A percentile compares a stretch with the other conserved stretches of the same genome.
Conservation (phyloP, 495 filamentous ascomycete genomes). For the Friedmanniomyces simplex region DNA sequence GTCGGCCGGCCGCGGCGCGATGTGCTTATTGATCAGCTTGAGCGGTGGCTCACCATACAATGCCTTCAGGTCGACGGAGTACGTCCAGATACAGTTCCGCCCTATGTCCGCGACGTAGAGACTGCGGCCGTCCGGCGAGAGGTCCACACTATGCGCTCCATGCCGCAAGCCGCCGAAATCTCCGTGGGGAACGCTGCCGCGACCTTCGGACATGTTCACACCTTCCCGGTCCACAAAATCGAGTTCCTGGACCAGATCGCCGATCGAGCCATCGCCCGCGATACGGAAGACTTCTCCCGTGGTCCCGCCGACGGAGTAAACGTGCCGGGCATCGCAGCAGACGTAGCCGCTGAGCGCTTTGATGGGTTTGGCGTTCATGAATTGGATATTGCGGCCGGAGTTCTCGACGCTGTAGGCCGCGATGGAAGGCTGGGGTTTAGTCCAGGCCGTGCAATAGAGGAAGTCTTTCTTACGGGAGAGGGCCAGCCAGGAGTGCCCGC, state of each 20-base stretch:
- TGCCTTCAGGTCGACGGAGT: background rate
- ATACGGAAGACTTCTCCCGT: conserved; percentile 21
- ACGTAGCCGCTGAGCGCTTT: conserved; percentile 17
- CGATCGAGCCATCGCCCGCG: conserved; percentile 14
- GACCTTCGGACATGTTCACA: conserved; percentile 9
- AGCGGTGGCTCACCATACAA: conserved; percentile 7
- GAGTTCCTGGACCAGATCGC: conserved; percentile 13
- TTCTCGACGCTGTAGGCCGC: conserved; percentile 11
- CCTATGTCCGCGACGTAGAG: conserved; percentile 21
- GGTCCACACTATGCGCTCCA: conserved; percentile 22
- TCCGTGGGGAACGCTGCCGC: conserved; percentile 14
- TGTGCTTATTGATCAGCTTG: conserved; percentile 9
- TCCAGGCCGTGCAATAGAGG: conserved; percentile 23
- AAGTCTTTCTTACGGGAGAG: conserved; percentile 7
- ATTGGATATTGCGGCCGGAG: conserved; percentile 17
- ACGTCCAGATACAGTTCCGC: conserved; percentile 20
- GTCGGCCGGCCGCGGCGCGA: conserved; percentile 10
- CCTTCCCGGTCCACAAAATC: conserved; percentile 16
- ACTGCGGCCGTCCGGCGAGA: conserved; percentile 12
- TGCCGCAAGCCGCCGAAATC: conserved; percentile 24
- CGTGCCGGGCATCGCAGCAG: conserved; percentile 13
- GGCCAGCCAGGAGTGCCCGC: conserved; percentile 19
- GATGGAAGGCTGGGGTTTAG: conserved; percentile 17
- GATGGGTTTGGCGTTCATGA: conserved; percentile 16
- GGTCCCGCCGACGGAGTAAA: conserved; percentile 21